Conservation (phyloP, 176 grass and related monocot species). For the Aegilops umbellulata region DNA sequence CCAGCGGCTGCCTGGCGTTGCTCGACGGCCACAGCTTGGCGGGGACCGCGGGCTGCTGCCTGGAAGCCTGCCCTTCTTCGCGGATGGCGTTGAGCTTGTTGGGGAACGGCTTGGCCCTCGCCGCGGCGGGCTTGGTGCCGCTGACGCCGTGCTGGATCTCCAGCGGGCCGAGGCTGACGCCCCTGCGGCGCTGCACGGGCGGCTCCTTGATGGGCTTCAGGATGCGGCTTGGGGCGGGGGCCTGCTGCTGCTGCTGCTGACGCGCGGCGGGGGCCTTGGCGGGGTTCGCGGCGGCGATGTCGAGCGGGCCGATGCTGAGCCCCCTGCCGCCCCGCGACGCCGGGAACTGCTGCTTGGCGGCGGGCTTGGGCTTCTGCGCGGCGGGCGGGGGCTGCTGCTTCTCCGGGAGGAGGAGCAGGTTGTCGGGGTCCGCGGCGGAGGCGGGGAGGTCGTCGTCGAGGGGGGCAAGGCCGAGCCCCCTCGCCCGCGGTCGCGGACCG, state of each 20-base stretch:
- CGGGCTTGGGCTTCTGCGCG: constrained; percentile 6
- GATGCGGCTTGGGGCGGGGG: background rate
- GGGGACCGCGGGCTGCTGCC: constrained; percentile 21
- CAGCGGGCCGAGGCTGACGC: constrained; percentile 70
- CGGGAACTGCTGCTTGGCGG: background rate
- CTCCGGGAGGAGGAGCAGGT: background rate
- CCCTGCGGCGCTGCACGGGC: constrained; percentile 46
- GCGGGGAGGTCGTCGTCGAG: constrained; percentile 6
- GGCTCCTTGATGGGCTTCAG: constrained; percentile 52
- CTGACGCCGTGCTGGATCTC: constrained; percentile 60
- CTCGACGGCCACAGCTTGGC: constrained; percentile 41
- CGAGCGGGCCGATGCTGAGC: constrained; percentile 59
- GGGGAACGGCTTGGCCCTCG: constrained; percentile 10
- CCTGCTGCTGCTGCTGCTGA: background rate
- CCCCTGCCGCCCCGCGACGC: constrained; percentile 37
- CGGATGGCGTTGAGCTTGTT: constrained; percentile 34
- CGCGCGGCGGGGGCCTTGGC: background rate
- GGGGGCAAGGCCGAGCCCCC: constrained; percentile 21
- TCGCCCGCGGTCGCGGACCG: background rate
- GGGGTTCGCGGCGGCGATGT: constrained; percentile 44
- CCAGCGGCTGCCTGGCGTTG: constrained; percentile 27
- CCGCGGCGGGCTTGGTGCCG: background rate
- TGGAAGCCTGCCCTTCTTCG: constrained; percentile 37
- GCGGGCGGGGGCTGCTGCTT: background rate
- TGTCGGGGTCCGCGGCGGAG: background rate